Conservation (phyloP, 1,139 yeast genomes). For the Taphrina flavorubra region DNA sequence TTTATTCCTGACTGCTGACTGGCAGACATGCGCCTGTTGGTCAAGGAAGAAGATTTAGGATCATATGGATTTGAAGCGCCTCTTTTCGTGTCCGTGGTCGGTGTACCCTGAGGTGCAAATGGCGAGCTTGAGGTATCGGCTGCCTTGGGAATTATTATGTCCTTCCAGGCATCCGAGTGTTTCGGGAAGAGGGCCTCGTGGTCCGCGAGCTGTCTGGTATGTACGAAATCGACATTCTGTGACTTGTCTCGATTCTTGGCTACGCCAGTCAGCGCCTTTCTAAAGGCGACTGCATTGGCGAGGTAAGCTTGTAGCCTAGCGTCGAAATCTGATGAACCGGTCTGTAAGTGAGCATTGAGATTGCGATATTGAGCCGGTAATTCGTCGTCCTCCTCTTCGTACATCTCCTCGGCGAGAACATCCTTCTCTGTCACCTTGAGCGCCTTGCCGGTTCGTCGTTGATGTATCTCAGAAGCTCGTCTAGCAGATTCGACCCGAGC, state of each 20-base stretch:
- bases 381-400: constrained; percentile 41
- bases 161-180: constrained; percentile 40
- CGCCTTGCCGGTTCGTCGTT: constrained; percentile 40
- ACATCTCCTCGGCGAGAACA: constrained; percentile 40
- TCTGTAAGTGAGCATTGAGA: constrained; percentile 38
- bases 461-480: constrained; percentile 37
- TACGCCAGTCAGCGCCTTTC: constrained; percentile 37
- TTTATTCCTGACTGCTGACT: not conserved
- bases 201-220: constrained; percentile 33
- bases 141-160: constrained; percentile 28
- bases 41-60: constrained; percentile 26
- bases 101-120: constrained; percentile 22
- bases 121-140: constrained; percentile 14
- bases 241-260: constrained; percentile 37
- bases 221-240: constrained; percentile 36
- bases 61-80: constrained; percentile 25
- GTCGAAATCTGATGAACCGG: constrained; percentile 36
- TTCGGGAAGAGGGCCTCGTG: constrained; percentile 37
- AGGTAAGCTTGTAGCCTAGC: constrained; percentile 35
- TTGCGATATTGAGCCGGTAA: constrained; percentile 37
- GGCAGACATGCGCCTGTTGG: constrained; percentile 21
- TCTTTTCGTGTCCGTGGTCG: not conserved
- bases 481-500: constrained; percentile 40
- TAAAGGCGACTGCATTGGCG: constrained; percentile 39
- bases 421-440: constrained; percentile 39